Conservation (phyloP, 2,329 filamentous ascomycete species). For the Beauveria asiatica region DNA sequence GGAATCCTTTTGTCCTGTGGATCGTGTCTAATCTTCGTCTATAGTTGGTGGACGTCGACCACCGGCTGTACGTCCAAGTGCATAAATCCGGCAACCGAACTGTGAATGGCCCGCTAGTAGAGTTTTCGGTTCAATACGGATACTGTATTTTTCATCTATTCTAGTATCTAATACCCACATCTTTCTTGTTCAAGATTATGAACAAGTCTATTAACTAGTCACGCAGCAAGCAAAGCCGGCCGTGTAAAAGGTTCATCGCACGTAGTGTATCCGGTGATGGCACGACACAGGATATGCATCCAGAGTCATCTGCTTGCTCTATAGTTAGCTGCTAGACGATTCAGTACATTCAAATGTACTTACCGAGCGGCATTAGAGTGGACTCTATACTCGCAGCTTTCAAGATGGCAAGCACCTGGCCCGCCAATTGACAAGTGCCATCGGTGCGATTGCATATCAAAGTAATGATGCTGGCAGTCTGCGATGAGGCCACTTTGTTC, state of each 20-base stretch:
- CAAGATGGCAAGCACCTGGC: neutral
- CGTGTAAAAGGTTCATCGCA: neutral
- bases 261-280: neutral
- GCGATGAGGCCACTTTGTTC: conserved; percentile 21
- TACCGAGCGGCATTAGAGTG: neutral
- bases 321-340: neutral
- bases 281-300: neutral
- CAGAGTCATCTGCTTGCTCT: neutral
- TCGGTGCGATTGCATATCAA: neutral
- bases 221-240: neutral
- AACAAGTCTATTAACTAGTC: neutral
- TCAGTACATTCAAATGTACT: neutral
- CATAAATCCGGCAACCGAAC: neutral
- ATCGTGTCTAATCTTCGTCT: neutral
- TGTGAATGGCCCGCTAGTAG: too few species aligned
- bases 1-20: neutral
- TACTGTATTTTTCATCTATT: too few species aligned
- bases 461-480: neutral
- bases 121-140: too few species aligned
- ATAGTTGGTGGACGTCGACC: neutral
- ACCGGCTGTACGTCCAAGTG: neutral
- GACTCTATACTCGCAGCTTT: neutral
- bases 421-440: neutral
- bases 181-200: neutral
- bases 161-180: neutral